A percentile compares a stretch with the other conserved stretches of the same genome.
Evolutionary conservation across 495 filamentous ascomycete genomes (phyloP).

Genomic region (Aspergillus conjunctus): DNA sequence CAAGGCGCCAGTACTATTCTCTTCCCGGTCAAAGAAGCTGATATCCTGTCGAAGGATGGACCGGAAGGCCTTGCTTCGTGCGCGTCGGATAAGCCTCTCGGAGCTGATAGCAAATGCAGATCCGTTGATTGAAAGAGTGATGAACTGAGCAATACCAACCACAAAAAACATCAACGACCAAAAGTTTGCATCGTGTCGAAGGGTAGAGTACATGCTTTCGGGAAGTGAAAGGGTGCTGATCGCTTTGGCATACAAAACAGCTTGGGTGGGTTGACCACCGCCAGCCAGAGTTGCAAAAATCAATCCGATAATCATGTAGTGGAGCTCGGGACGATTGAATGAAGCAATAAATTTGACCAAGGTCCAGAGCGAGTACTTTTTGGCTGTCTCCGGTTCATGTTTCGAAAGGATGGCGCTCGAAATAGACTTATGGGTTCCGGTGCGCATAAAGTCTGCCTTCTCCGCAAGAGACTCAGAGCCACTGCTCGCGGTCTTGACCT

Average conservation of each 20-base stretch:
- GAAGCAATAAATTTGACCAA: slow-evolving; percentile 80
- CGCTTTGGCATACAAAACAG: slow-evolving; percentile 88
- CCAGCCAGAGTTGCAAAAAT: slow-evolving; percentile 79
- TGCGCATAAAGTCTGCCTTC: slow-evolving; percentile 39
- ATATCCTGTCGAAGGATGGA: slow-evolving; percentile 93
- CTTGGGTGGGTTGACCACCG: slow-evolving; percentile 80
- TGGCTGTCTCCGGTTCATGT: slow-evolving; percentile 45
- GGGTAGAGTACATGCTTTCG: slow-evolving; percentile 40
- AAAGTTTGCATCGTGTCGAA: slow-evolving; percentile 75
- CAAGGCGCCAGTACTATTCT: slow-evolving; percentile 82
- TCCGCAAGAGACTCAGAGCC: slow-evolving; percentile 26
- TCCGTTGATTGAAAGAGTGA: slow-evolving; percentile 70
- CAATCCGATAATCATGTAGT: slow-evolving; percentile 74
- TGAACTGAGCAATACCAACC: slow-evolving; percentile 77
- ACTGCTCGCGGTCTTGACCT: slow-evolving; percentile 38
- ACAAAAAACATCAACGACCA: slow-evolving; percentile 95
- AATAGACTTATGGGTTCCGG: slow-evolving; percentile 68
- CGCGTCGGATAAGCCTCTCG: slow-evolving; percentile 78
- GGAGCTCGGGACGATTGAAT: slow-evolving; percentile 78
- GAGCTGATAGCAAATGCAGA: slow-evolving; percentile 81
- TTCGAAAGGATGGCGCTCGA: slow-evolving; percentile 70
- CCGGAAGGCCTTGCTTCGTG: slow-evolving; percentile 77
- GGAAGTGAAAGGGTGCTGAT: slow-evolving; percentile 68
- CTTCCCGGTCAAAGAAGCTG: slow-evolving; percentile 80
- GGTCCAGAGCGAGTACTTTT: slow-evolving; percentile 76